Percentiles rank a stretch among this genome's conserved stretches.
Conservation (phyloP, 805 yeast genomes). For the Lachancea lanzarotensis region DNA sequence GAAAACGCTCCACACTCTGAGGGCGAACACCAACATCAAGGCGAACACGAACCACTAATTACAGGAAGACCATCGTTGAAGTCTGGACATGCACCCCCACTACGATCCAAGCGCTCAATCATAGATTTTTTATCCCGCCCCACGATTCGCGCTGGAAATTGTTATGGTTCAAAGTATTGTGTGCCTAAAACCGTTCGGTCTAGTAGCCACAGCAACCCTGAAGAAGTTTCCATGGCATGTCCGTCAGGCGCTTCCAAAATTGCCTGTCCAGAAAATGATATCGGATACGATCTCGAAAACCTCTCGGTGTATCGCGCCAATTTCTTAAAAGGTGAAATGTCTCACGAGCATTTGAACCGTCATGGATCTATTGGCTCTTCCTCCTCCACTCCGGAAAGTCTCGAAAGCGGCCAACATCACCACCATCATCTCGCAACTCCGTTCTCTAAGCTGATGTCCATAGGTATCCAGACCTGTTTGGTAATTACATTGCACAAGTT, state of each 20-base stretch:
- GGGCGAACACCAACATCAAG: neutral
- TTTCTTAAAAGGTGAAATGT: conserved; percentile 16
- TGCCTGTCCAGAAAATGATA: conserved; percentile 29
- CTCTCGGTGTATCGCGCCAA: conserved; percentile 29
- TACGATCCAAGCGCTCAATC: conserved; percentile 12
- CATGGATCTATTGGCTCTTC: conserved; percentile 6
- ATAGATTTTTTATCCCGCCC: conserved; percentile 14
- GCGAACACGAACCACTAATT: neutral
- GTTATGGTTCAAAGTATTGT: conserved; percentile 13
- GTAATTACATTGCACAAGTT: conserved; percentile 86
- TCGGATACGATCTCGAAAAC: conserved; percentile 34
- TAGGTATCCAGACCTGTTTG: conserved; percentile 83
- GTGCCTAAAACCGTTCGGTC: conserved; percentile 13
- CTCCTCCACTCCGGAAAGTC: conserved; percentile 15
- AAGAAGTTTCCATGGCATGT: conserved; percentile 1
- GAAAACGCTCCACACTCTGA: no score
- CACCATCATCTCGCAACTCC: conserved; percentile 80
- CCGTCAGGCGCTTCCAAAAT: neutral
- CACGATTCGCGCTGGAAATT: conserved; percentile 9
- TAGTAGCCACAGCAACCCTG: neutral
- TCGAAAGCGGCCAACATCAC: conserved; percentile 39
- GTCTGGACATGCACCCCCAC: neutral
- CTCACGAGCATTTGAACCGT: conserved; percentile 9
- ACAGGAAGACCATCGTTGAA: neutral
- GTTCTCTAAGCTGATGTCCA: conserved; percentile 67